phyloP scores from a whole-genome alignment of 257 asterid species.

The Nicotiana benthamiana region DNA sequence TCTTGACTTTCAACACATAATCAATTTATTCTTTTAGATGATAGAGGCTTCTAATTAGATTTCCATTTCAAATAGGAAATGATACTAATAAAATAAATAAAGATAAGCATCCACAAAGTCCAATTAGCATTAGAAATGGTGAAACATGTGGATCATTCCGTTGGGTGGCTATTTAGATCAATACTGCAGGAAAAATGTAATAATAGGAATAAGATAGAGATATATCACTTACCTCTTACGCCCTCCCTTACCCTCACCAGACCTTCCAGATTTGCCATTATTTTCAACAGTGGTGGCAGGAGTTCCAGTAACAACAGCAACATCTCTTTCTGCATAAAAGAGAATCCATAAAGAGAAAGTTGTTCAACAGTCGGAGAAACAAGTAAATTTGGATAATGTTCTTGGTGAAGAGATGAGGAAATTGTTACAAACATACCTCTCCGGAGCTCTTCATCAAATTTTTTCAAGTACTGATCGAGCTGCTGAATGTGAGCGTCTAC shows the following conservation, averaged over 20 bases:
- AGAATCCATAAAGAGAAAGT: neutral
- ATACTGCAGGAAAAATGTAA: neutral
- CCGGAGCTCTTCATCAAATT: conserved; percentile 80
- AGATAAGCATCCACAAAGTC: too few relatives aligned
- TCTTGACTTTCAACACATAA: too few relatives aligned
- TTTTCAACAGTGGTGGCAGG: conserved; percentile 43
- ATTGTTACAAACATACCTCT: conserved; percentile 39
- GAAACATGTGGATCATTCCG: neutral
- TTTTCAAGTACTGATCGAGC: conserved; percentile 86
- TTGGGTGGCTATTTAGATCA: neutral
- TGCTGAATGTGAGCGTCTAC: conserved; percentile 92
- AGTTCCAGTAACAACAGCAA: conserved; percentile 38
- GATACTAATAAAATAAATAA: too few relatives aligned
- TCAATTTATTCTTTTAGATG: too few relatives aligned
- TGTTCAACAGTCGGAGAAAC: neutral
- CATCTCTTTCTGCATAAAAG: conserved; percentile 65
- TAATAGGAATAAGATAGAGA: neutral
- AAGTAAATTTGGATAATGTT: neutral
- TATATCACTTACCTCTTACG: conserved; percentile 63
- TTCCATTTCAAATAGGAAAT: too few relatives aligned
- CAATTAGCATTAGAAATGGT: too few relatives aligned
- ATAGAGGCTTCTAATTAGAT: too few relatives aligned
- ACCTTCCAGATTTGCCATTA: conserved; percentile 62
- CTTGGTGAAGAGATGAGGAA: neutral
- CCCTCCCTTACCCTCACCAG: conserved; percentile 84